These are phyloP conservation scores for Inga leiocalycina DNA, from an alignment of 306 rosid genomes.

Conservation along the genomic window DNA sequence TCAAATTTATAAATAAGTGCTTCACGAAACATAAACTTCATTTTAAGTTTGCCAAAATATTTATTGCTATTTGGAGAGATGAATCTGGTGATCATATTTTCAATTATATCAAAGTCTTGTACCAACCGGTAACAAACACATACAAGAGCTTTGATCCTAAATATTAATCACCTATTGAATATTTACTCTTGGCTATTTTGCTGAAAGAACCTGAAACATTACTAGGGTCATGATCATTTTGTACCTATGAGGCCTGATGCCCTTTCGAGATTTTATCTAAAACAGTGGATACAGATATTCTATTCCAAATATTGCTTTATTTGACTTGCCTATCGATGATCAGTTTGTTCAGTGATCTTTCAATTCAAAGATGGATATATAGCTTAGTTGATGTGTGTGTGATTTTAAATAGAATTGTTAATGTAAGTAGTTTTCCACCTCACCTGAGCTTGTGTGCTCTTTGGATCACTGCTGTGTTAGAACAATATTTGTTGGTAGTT, in stretches of 20 bases:
- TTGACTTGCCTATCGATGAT: background rate
- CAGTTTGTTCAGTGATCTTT: background rate
- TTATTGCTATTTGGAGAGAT: no score
- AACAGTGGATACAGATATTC: background rate
- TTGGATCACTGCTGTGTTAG: background rate
- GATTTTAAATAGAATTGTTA: background rate
- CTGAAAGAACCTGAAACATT: no score
- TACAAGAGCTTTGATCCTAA: background rate
- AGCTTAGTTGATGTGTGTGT: background rate
- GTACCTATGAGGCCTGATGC: background rate
- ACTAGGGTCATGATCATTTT: no score
- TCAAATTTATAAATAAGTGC: no score
- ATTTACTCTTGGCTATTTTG: no score
- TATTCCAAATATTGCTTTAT: background rate
- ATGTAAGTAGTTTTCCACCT: background rate
- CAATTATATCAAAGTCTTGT: no score
- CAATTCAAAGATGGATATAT: background rate
- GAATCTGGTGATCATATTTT: no score
- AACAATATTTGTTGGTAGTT: no score
- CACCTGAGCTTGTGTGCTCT: background rate
- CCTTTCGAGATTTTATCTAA: background rate
- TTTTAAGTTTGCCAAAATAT: no score
- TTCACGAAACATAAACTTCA: no score
- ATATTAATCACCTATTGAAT: background rate
- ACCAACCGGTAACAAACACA: background rate